Conservation (phyloP, 164 flowering plant genomes). For the Stephania japonica region DNA sequence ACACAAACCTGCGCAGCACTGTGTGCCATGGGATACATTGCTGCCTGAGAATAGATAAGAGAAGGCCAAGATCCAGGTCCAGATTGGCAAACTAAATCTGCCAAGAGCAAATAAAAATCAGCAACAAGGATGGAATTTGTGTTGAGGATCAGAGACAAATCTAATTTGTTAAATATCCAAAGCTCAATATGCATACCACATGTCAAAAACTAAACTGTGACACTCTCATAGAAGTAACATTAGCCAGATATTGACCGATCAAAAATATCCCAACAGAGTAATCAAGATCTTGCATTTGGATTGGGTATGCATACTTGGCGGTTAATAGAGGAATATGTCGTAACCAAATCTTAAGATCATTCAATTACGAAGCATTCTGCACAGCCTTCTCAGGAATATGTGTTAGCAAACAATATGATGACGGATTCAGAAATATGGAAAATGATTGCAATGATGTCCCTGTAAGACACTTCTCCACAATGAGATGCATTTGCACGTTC, state of each 20-base stretch:
- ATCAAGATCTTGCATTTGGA: neutral
- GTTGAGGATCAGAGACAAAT: neutral
- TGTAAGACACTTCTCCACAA: neutral
- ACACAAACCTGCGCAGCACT: slow-evolving; percentile 88
- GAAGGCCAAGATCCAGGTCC: slow-evolving; percentile 99
- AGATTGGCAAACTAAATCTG: slow-evolving; percentile 98
- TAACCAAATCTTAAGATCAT: neutral
- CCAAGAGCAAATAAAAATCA: slow-evolving; percentile 12
- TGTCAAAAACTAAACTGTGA: neutral
- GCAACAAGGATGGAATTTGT: neutral
- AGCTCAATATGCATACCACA: neutral
- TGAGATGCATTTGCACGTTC: neutral
- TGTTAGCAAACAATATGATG: neutral
- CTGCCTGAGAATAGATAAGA: slow-evolving; percentile 74
- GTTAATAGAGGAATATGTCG: neutral
- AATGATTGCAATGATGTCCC: neutral
- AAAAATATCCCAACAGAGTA: neutral
- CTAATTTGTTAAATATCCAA: neutral
- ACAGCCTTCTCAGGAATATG: neutral
- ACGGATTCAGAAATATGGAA: neutral
- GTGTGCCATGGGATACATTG: slow-evolving; percentile 87
- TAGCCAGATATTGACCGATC: neutral
- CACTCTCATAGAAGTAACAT: neutral
- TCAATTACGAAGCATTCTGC: neutral
- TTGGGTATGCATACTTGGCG: neutral